Evolutionary conservation across 106 monocot species (phyloP).

Genomic region (Platanthera guangdongensis): DNA sequence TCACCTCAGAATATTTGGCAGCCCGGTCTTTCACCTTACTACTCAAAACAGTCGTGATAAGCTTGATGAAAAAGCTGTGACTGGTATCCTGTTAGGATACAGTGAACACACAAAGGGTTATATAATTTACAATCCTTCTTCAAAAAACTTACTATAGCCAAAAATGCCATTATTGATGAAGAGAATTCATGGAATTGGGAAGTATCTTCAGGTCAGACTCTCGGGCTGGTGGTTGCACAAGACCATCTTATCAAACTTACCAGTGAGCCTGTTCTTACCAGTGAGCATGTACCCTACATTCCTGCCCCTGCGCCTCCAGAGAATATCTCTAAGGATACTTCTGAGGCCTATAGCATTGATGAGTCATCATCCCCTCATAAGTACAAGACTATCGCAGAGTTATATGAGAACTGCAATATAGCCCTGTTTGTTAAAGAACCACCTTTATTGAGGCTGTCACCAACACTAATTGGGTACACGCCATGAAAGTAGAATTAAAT

Average conservation of each 20-base stretch:
- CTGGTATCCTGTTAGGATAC: conserved; percentile 3
- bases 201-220: background rate
- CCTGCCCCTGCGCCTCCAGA: too few relatives aligned
- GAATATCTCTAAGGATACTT: too few relatives aligned
- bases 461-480: background rate
- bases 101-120: background rate
- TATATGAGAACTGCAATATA: background rate
- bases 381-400: too few relatives aligned
- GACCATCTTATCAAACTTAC: too few relatives aligned
- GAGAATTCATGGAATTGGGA: background rate
- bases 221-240: background rate
- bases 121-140: background rate
- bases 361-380: too few relatives aligned
- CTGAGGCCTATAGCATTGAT: too few relatives aligned
- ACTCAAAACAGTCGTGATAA: background rate
- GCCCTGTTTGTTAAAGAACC: background rate
- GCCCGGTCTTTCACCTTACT: background rate
- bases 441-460: background rate
- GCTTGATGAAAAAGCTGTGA: background rate
- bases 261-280: too few relatives aligned
- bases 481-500: background rate
- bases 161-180: conserved; percentile 9
- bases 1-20: conserved; percentile 10
- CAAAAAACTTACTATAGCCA: background rate
- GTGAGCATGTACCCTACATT: background rate